Percentiles rank a stretch among this genome's conserved stretches.
Evolutionary conservation across 2,329 filamentous ascomycete species (phyloP).

Genomic region (Epichloe uncinata): DNA sequence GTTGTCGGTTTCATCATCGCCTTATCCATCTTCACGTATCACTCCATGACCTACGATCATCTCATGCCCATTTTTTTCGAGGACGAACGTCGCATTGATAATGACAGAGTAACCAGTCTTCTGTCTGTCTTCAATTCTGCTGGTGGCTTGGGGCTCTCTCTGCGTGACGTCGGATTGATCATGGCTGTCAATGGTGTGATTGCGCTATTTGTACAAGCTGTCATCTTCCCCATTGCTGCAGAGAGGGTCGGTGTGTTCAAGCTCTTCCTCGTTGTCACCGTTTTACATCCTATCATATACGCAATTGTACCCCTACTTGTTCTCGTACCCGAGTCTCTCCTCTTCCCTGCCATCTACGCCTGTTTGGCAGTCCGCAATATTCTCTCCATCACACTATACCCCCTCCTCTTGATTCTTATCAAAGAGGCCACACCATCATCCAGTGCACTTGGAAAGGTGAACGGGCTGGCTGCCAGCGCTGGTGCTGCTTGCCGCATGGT

Average conservation of each 20-base stretch:
- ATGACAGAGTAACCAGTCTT: conserved; percentile 17
- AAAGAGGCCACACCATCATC: conserved; percentile 49
- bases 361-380: conserved; percentile 46
- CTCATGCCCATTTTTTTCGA: conserved; percentile 81
- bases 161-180: conserved; percentile 48
- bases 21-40: conserved; percentile 82
- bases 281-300: conserved; percentile 50
- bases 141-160: conserved; percentile 48
- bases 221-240: conserved; percentile 48
- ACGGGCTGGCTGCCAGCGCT: conserved; percentile 51
- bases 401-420: conserved; percentile 49
- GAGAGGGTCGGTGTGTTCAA: conserved; percentile 44
- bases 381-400: conserved; percentile 51
- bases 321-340: conserved; percentile 34
- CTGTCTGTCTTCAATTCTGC: conserved; percentile 40
- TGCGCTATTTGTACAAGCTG: conserved; percentile 44
- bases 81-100: conserved; percentile 44
- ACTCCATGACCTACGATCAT: conserved; percentile 91
- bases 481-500: conserved; percentile 55
- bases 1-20: conserved; percentile 69
- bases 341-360: conserved; percentile 45
- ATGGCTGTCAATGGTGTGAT: conserved; percentile 47
- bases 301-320: conserved; percentile 45
- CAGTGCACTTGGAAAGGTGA: conserved; percentile 47
- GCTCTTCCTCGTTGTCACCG: conserved; percentile 43